These are phyloP conservation scores for Kwoniella bestiolae DNA, from an alignment of 768 basidiomycete genomes.

Conservation along the genomic window DNA sequence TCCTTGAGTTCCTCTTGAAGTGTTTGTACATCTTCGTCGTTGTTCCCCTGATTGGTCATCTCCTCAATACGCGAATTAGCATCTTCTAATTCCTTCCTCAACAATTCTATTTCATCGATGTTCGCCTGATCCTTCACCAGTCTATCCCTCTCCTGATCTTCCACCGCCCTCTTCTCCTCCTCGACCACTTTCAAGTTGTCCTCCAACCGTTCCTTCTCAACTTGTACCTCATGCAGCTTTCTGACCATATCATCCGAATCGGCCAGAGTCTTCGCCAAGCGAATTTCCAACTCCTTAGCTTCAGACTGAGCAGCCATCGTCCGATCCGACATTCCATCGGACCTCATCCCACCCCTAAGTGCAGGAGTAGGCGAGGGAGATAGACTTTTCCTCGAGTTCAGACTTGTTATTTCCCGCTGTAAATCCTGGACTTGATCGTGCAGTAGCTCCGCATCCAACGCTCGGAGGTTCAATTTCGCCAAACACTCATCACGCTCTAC, in stretches of 20 bases:
- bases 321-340: conserved; percentile 23
- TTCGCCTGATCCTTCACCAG: conserved; percentile 14
- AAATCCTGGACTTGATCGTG: conserved; percentile 28
- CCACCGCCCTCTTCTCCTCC: conserved; percentile 3
- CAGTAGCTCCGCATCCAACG: conserved; percentile 38
- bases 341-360: not conserved
- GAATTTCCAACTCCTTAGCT: conserved; percentile 45
- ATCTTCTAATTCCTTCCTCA: conserved; percentile 14
- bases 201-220: not conserved
- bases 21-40: conserved; percentile 1
- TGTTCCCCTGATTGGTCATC: not conserved
- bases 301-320: conserved; percentile 37
- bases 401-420: conserved; percentile 8
- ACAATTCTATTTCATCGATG: not conserved
- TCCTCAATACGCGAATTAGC: conserved; percentile 12
- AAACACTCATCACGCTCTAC: conserved; percentile 42
- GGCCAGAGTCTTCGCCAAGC: conserved; percentile 38
- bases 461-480: conserved; percentile 40
- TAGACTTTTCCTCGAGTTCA: conserved; percentile 13
- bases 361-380: not conserved
- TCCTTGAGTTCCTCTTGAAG: conserved; percentile 15
- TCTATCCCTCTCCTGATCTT: conserved; percentile 29
- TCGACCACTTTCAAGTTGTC: not conserved
- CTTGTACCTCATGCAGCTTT: conserved; percentile 3
- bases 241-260: conserved; percentile 23